Conservation (phyloP, 768 basidiomycete genomes). For the Sarcomyxa edulis region DNA sequence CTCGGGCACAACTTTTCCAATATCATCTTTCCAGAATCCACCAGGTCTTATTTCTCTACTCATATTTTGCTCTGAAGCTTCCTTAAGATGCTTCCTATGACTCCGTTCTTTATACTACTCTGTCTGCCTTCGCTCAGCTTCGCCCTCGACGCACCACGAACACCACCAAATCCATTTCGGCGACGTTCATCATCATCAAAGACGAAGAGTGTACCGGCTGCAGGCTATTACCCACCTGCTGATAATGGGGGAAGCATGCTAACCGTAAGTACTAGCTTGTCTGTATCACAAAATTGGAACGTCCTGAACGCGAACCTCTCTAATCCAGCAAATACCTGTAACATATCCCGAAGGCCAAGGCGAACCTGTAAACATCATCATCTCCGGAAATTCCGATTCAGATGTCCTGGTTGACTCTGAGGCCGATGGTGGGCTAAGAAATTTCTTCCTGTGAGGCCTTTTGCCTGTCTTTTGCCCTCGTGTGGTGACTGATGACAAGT, state of each 20-base stretch:
- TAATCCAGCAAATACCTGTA: slow-evolving; percentile 38
- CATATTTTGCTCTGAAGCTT: too few relatives aligned
- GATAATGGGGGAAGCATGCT: slow-evolving; percentile 61
- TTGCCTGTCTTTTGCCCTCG: neutral
- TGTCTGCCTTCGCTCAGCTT: slow-evolving; percentile 15
- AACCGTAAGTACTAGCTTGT: slow-evolving; percentile 55
- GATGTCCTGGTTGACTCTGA: slow-evolving; percentile 58
- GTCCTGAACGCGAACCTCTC: neutral
- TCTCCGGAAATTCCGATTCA: slow-evolving; percentile 71
- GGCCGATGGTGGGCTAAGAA: slow-evolving; percentile 67
- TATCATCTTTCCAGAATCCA: too few relatives aligned
- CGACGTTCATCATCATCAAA: slow-evolving; percentile 11
- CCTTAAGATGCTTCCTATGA: neutral
- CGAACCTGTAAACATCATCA: slow-evolving; percentile 82
- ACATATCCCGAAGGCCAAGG: slow-evolving; percentile 73
- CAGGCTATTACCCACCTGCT: slow-evolving; percentile 58
- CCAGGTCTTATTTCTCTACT: too few relatives aligned
- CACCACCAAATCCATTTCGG: slow-evolving; percentile 5
- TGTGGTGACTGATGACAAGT: slow-evolving; percentile 1
- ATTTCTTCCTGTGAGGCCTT: slow-evolving; percentile 67
- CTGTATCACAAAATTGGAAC: neutral
- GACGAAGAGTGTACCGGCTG: slow-evolving; percentile 36
- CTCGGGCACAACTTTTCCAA: too few relatives aligned
- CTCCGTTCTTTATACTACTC: slow-evolving; percentile 13
- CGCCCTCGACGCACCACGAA: slow-evolving; percentile 3